phyloP scores from a whole-genome alignment of 768 basidiomycete species.

The Agaricus bisporus region DNA sequence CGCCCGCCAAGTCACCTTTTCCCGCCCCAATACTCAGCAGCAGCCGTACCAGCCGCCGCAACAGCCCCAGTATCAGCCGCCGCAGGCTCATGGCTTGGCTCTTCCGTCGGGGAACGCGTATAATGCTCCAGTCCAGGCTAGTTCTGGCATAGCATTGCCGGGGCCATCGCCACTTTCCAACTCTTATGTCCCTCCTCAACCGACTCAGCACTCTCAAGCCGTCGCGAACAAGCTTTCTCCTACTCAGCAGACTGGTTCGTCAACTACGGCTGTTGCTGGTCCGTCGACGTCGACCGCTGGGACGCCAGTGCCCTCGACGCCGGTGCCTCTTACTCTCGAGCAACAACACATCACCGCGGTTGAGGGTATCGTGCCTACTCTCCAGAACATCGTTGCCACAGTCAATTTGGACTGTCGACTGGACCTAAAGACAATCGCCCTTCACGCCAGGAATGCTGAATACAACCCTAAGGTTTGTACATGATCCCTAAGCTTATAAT shows the following conservation, averaged over 20 bases:
- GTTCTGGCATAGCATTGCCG: slow-evolving; percentile 35
- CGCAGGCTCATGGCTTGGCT: slow-evolving; percentile 39
- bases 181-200: slow-evolving; percentile 39
- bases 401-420: slow-evolving; percentile 96
- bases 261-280: slow-evolving; percentile 44
- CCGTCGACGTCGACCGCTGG: slow-evolving; percentile 49
- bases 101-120: slow-evolving; percentile 55
- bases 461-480: slow-evolving; percentile 99
- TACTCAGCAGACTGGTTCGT: slow-evolving; percentile 20
- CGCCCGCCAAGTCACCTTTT: slow-evolving; percentile 75
- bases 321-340: slow-evolving; percentile 74
- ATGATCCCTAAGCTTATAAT: slow-evolving; percentile 31
- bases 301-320: slow-evolving; percentile 55
- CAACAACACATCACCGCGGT: slow-evolving; percentile 95
- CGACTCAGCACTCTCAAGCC: slow-evolving; percentile 23
- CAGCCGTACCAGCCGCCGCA: slow-evolving; percentile 41
- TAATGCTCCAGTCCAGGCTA: slow-evolving; percentile 27
- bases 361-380: slow-evolving; percentile 96
- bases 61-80: slow-evolving; percentile 32
- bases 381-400: slow-evolving; percentile 99
- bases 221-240: slow-evolving; percentile 15
- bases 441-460: slow-evolving; percentile 97
- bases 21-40: slow-evolving; percentile 48
- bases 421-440: slow-evolving; percentile 96
- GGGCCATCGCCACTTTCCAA: slow-evolving; percentile 56